Percentiles rank a stretch among this genome's conserved stretches.
These are phyloP conservation scores for Aureobasidium sp. DNA, from an alignment of 2,329 filamentous ascomycete genomes.

Conservation along the genomic window DNA sequence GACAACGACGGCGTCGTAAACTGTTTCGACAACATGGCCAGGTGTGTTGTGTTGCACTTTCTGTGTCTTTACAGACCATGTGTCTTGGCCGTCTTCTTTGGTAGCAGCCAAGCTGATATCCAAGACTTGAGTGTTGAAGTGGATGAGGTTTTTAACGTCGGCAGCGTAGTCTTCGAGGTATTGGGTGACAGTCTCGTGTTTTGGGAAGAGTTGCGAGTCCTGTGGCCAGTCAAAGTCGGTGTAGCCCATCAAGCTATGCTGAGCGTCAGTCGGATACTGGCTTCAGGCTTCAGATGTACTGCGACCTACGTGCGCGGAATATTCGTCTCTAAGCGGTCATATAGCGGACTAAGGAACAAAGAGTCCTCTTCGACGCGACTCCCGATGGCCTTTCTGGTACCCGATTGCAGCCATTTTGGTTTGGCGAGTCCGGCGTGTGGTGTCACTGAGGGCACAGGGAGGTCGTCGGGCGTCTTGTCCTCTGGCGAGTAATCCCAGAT, in stretches of 20 bases:
- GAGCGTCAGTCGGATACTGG: slow-evolving; percentile 75
- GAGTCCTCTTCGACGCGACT: slow-evolving; percentile 32
- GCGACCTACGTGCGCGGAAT: slow-evolving; percentile 52
- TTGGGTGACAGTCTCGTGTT: slow-evolving; percentile 57
- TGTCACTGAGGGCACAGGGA: slow-evolving; percentile 58
- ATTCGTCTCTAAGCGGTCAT: slow-evolving; percentile 76
- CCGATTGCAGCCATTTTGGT: slow-evolving; percentile 43
- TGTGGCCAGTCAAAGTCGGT: slow-evolving; percentile 49
- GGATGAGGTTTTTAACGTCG: slow-evolving; percentile 58
- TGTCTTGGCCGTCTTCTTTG: slow-evolving; percentile 12
- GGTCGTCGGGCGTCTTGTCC: slow-evolving; percentile 35
- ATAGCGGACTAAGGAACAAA: slow-evolving; percentile 74
- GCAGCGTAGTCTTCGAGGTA: slow-evolving; percentile 68
- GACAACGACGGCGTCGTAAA: slow-evolving; percentile 46
- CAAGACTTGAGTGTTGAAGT: slow-evolving; percentile 61
- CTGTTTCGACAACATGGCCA: background rate
- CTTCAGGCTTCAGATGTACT: slow-evolving; percentile 59
- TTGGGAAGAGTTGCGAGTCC: slow-evolving; percentile 64
- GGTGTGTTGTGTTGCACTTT: slow-evolving; percentile 39
- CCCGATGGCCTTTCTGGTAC: slow-evolving; percentile 11
- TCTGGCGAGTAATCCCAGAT: slow-evolving; percentile 70
- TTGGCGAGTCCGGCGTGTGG: slow-evolving; percentile 53
- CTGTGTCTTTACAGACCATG: slow-evolving; percentile 54
- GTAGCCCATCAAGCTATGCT: slow-evolving; percentile 77
- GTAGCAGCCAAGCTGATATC: slow-evolving; percentile 37